These are phyloP conservation scores for Monosporascus cannonballus DNA, from an alignment of 2,329 filamentous ascomycete genomes.

Conservation along the genomic window DNA sequence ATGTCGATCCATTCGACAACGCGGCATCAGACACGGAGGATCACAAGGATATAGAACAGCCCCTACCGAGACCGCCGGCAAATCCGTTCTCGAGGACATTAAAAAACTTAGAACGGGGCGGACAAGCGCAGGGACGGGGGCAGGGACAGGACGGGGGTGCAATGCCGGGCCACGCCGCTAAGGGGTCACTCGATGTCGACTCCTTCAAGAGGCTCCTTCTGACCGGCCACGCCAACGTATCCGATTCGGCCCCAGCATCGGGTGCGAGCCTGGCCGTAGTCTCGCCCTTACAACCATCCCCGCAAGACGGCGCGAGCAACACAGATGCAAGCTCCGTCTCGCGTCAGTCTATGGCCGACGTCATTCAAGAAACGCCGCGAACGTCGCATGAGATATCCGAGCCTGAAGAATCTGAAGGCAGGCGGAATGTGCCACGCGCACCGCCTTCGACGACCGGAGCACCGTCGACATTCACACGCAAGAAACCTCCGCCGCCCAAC, in stretches of 20 bases:
- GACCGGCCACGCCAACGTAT: slow-evolving; percentile 55
- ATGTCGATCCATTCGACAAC: slow-evolving; percentile 18
- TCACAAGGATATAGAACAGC: slow-evolving; percentile 9
- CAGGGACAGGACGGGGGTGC: slow-evolving; percentile 26
- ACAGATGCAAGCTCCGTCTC: slow-evolving; percentile 55
- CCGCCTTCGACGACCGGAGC: not conserved
- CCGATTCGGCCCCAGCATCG: slow-evolving; percentile 20
- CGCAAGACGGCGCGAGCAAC: slow-evolving; percentile 40
- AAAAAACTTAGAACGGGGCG: slow-evolving; percentile 40
- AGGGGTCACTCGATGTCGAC: slow-evolving; percentile 62
- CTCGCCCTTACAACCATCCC: slow-evolving; percentile 17
- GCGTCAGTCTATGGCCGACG: slow-evolving; percentile 52
- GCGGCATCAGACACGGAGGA: slow-evolving; percentile 9
- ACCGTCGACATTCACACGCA: slow-evolving; percentile 23
- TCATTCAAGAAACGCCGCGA: slow-evolving; percentile 43
- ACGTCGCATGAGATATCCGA: slow-evolving; percentile 53
- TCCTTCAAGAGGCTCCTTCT: slow-evolving; percentile 71
- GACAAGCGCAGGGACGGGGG: slow-evolving; percentile 20
- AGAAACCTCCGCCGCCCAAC: slow-evolving; percentile 64
- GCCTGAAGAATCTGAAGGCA: slow-evolving; percentile 37
- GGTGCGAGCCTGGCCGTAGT: slow-evolving; percentile 10
- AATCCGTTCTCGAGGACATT: slow-evolving; percentile 54
- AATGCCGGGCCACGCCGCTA: slow-evolving; percentile 26
- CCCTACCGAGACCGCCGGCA: slow-evolving; percentile 28
- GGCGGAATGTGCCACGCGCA: not conserved